A percentile compares a stretch with the other conserved stretches of the same genome.
Conservation (phyloP, 805 yeast genomes). For the Candida adriatica region DNA sequence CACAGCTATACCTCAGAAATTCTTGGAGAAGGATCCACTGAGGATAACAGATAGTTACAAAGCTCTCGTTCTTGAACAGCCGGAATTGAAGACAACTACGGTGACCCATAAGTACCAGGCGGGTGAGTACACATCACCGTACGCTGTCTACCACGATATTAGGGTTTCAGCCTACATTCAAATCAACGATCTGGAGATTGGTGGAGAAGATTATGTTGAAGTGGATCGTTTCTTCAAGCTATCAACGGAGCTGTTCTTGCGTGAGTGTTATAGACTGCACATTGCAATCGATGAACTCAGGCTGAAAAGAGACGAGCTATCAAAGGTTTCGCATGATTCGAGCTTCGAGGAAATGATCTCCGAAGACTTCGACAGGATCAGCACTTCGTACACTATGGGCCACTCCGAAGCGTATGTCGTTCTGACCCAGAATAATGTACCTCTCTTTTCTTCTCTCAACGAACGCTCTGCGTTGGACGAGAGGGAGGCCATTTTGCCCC, state of each 20-base stretch:
- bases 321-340: conserved; percentile 12
- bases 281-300: conserved; percentile 10
- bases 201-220: conserved; percentile 40
- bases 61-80: conserved; percentile 1
- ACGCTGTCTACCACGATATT: conserved; percentile 60
- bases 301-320: conserved; percentile 5
- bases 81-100: conserved; percentile 27
- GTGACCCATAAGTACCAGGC: conserved; percentile 35
- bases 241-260: conserved; percentile 52
- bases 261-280: conserved; percentile 46
- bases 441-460: conserved; percentile 71
- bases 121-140: conserved; percentile 37
- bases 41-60: conserved; percentile 12
- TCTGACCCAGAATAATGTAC: conserved; percentile 56
- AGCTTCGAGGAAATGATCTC: conserved; percentile 34
- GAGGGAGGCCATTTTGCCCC: conserved; percentile 61
- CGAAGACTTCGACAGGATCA: conserved; percentile 55
- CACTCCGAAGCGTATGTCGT: conserved; percentile 63
- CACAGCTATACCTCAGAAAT: conserved; percentile 14
- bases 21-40: conserved; percentile 15
- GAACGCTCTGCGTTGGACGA: conserved; percentile 70
- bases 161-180: conserved; percentile 46
- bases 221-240: conserved; percentile 60
- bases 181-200: conserved; percentile 41
- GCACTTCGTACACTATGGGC: conserved; percentile 41